Conservation (phyloP, 1,284 basidiomycete species). For the Ustilago curta region DNA sequence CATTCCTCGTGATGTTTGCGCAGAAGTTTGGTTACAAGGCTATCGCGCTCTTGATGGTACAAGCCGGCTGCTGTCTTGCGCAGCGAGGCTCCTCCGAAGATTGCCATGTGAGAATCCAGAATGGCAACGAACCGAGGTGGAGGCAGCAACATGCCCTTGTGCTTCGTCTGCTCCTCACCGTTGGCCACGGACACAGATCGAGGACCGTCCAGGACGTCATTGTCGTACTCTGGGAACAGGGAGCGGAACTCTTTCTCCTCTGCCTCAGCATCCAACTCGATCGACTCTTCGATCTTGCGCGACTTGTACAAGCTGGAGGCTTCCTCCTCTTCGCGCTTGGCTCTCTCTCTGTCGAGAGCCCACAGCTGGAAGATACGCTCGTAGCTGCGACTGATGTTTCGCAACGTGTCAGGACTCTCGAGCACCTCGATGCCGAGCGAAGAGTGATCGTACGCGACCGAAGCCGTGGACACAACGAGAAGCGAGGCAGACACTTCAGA, state of each 20-base stretch:
- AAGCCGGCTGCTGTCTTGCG: conserved; percentile 9
- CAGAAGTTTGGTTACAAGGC: conserved; percentile 36
- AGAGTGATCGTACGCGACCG: conserved; percentile 38
- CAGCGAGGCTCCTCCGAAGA: conserved; percentile 36
- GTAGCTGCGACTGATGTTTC: conserved; percentile 71
- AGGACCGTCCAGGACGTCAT: conserved; percentile 71
- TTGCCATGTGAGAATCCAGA: conserved; percentile 49
- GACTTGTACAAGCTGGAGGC: conserved; percentile 84
- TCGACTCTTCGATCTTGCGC: conserved; percentile 75
- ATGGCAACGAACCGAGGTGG: conserved; percentile 29
- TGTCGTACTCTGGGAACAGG: conserved; percentile 87
- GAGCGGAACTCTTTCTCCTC: conserved; percentile 83
- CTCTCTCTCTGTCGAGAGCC: conserved; percentile 81
- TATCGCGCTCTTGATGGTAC: conserved; percentile 28
- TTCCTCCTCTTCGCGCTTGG: conserved; percentile 77
- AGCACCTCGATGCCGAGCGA: conserved; percentile 28
- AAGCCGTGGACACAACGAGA: conserved; percentile 34
- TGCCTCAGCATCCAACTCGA: conserved; percentile 76
- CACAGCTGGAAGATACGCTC: conserved; percentile 83
- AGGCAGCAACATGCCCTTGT: conserved; percentile 33
- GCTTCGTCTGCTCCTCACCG: conserved; percentile 15
- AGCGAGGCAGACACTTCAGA: conserved; percentile 53
- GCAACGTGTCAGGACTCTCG: conserved; percentile 26
- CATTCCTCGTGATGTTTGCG: conserved; percentile 39
- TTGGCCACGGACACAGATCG: conserved; percentile 1